Percentiles rank a stretch among this genome's conserved stretches.
Evolutionary conservation across 148 eudicot genomes (phyloP).

Genomic region (Suaeda aralocaspica): DNA sequence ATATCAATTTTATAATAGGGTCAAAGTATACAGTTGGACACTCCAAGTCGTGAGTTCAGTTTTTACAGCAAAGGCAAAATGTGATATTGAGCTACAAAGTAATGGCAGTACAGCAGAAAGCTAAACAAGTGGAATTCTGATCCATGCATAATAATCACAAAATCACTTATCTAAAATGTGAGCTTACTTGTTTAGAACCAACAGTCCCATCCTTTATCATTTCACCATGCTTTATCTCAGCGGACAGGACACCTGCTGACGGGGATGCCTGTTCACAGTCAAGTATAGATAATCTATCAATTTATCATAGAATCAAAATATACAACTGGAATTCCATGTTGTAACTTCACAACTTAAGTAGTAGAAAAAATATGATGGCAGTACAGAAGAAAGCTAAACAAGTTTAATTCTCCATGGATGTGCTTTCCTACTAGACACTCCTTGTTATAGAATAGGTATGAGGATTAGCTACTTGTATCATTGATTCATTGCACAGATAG

Average conservation of each 20-base stretch:
- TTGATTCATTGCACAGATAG: too few species aligned
- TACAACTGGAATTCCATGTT: not conserved
- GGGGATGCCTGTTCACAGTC: conserved; percentile 3
- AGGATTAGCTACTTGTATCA: not conserved
- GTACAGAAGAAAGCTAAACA: not conserved
- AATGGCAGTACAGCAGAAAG: not conserved
- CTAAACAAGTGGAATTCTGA: not conserved
- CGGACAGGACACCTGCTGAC: not conserved
- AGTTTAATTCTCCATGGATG: not conserved
- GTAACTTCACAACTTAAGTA: not conserved
- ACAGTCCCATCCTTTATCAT: conserved; percentile 3
- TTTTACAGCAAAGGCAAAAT: too few species aligned
- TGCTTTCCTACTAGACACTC: not conserved
- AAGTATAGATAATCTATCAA: not conserved
- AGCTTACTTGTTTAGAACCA: conserved; percentile 13
- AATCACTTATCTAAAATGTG: not conserved
- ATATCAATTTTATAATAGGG: not conserved
- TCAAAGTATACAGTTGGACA: not conserved
- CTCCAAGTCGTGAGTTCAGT: not conserved
- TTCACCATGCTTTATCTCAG: not conserved
- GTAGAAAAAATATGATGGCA: not conserved
- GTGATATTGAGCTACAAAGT: too few species aligned
- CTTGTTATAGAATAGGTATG: not conserved
- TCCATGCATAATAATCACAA: not conserved
- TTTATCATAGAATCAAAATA: not conserved